phyloP scores from a whole-genome alignment of 169 alveolate genomes.

The Eimeria sp. region DNA sequence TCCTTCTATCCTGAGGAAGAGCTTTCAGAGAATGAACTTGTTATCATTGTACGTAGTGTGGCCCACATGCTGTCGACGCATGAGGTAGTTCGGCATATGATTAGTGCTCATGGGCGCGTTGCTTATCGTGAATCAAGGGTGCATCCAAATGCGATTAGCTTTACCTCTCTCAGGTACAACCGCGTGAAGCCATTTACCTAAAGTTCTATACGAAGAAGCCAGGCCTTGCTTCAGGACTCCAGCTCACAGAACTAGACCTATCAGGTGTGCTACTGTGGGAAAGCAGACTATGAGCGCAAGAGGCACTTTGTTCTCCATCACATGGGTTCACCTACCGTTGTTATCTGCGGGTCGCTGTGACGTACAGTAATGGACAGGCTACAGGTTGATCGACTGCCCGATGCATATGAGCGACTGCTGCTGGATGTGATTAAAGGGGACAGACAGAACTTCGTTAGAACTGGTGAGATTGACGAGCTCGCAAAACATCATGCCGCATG shows the following conservation, averaged over 20 bases:
- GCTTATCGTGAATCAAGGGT: neutral
- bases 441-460: constrained; percentile 86
- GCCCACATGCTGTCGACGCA: neutral
- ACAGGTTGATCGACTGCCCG: constrained; percentile 85
- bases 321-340: neutral
- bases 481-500: neutral
- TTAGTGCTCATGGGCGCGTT: neutral
- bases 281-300: neutral
- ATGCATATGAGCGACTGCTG: constrained; percentile 88
- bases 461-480: constrained; percentile 59
- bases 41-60: constrained; percentile 53
- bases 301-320: neutral
- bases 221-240: constrained; percentile 85
- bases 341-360: neutral
- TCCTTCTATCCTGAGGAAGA: constrained; percentile 85
- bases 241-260: constrained; percentile 86
- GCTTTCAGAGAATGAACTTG: constrained; percentile 85
- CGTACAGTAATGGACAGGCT: constrained; percentile 82
- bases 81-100: neutral
- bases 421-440: constrained; percentile 86
- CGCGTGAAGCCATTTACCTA: constrained; percentile 87
- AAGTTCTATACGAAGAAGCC: constrained; percentile 87
- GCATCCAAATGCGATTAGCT: neutral
- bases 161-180: constrained; percentile 83
- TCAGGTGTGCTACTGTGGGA: constrained; percentile 66